Base-by-base conservation (phyloP, 805 yeast species). In the Ogataea methanolica region DNA sequence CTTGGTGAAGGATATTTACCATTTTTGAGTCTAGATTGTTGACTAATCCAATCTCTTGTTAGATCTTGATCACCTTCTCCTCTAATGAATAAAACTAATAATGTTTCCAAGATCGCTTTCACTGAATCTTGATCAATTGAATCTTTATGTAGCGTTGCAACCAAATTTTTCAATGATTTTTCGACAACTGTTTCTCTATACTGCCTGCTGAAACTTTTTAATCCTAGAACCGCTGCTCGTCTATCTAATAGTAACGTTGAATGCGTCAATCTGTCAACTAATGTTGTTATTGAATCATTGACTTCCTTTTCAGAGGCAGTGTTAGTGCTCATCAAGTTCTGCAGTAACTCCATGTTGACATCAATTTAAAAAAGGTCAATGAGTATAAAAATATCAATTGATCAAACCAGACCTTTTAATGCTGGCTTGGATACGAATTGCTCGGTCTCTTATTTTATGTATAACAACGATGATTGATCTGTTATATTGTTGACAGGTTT, bases 161-260 rank as follows among this genome's bases (percentile, higher is more conserved):
- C 75, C 44, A 94, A 69, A 1, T 90, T 87, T 47, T 89, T 74
- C 33, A 91, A 71, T 2, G 96, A 97, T 50, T 84, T 80, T 34
- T 96, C 95, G 41, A 91, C 88, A 2, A 94, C 97, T 2, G 84
- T 73, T 65, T 94, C 99, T 51, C 99, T 72, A 63, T 85, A 89
- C 57, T 89, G 88, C 47, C 97, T 75, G 50, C 95, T 81, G 63
- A 89, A 90, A 38, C 95, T 87, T 61, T 92, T 91, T 52, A 94
- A 71, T 0, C 96, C 92, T 35, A 92, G 73, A 4, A 92, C 87
- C 0, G 98, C 98, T 1, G 97, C 92, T 45, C 96, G 72, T 52
- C 97, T 74, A 67, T 94, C 99, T 29, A 86, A 81, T 2, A 94
- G 74, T 52, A 87, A 67, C 0, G 85, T 84, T 4, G 97, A 83